Base-by-base conservation (phyloP, 352 stramenopile genomes). In the Phytopythium sindhum region DNA sequence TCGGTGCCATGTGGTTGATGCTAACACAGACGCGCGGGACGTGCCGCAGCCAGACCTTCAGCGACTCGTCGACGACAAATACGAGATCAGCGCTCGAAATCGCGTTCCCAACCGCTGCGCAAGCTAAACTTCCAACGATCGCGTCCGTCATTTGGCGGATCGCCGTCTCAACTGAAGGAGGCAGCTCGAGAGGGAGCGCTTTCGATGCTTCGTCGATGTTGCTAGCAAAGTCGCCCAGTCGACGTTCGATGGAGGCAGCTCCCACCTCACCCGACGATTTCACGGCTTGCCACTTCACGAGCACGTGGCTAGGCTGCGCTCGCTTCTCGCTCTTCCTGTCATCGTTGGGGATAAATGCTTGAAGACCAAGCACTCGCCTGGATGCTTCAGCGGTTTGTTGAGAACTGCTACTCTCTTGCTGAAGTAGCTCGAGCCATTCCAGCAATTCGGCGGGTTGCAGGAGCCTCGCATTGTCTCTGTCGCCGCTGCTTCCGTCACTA, bases 391-490 rank as follows among this genome's bases (percentile, higher is more conserved):
- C n/a, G n/a, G n/a, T n/a, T n/a, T n/a, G n/a, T n/a, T n/a, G n/a
- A n/a, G n/a, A n/a, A n/a, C n/a, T n/a, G n/a, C n/a, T n/a, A n/a
- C n/a, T n/a, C 14, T 47, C 33, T 4, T 47, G n/a, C 23, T 50
- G 35, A 50, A 60, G 33, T 2, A 24, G 29, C n/a, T 72, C 56
- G 24, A 78, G 53, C 61, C 67, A 68, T 10, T 75, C 41, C 47
- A 68, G 53, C 29, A 78, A 57, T 24, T 66, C 47, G 4, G 33
- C 45, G 6, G 62, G 68, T 19, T 63, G 26, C 31, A 78, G 21
- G 1, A 68, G 37, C 28, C 65, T 37, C 6, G 26, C 26, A 14
- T 4, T 1, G 4, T 33, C 53, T 5, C 1, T 15, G 15, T 19
- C 17, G 11, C 17, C 28, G 26, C 28, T 51, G 15, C 28, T 53